phyloP scores from a whole-genome alignment of 2,329 filamentous ascomycete genomes.

The Trichoderma hamatum region DNA sequence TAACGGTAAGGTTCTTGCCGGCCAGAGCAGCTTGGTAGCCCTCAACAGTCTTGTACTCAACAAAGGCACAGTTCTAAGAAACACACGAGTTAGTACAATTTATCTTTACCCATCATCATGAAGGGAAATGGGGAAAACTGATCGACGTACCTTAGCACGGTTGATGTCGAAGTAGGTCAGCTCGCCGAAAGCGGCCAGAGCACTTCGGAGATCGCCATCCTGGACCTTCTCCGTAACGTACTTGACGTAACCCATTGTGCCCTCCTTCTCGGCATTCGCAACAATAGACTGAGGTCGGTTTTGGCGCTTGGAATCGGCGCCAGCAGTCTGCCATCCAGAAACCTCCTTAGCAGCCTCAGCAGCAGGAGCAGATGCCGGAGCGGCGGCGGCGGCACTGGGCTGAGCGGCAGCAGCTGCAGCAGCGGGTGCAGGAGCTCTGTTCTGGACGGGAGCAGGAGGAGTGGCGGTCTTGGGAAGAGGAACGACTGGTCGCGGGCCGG shows the following conservation, averaged over 20 bases:
- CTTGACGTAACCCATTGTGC: conserved; percentile 88
- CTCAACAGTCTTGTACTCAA: conserved; percentile 82
- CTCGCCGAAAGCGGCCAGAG: conserved; percentile 72
- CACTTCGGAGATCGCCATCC: conserved; percentile 69
- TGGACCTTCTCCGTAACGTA: conserved; percentile 90
- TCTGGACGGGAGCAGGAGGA: conserved; percentile 51
- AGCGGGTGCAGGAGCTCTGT: conserved; percentile 56
- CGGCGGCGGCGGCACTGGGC: neutral
- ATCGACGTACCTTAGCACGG: conserved; percentile 71
- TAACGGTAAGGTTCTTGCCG: conserved; percentile 84
- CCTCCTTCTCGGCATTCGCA: conserved; percentile 68
- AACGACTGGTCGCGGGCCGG: conserved; percentile 56
- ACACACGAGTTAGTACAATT: neutral
- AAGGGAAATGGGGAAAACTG: neutral
- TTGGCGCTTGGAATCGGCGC: conserved; percentile 81
- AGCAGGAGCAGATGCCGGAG: conserved; percentile 36
- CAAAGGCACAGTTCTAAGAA: conserved; percentile 88
- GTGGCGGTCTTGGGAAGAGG: conserved; percentile 61
- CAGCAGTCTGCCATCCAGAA: conserved; percentile 80
- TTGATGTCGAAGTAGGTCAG: conserved; percentile 77
- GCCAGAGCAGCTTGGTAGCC: conserved; percentile 81
- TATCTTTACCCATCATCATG: conserved; percentile 22
- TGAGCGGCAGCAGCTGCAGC: conserved; percentile 42
- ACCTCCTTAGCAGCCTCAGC: conserved; percentile 53
- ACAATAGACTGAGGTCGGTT: conserved; percentile 70